These are phyloP conservation scores for Pleodorina starrii DNA, from an alignment of 139 green algal species.

Conservation along the genomic window DNA sequence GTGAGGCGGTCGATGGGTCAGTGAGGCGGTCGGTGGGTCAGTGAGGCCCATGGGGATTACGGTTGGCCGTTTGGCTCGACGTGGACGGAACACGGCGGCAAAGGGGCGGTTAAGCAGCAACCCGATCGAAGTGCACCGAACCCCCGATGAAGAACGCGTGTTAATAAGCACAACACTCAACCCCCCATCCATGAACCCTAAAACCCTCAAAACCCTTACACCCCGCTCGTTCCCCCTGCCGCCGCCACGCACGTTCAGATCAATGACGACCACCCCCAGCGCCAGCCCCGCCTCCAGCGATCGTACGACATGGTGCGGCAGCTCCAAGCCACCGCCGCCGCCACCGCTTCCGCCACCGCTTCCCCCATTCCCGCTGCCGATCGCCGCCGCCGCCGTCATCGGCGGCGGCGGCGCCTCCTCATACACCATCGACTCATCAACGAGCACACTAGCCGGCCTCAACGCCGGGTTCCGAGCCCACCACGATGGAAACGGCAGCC, in stretches of 20 bases:
- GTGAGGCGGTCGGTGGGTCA: too few species aligned
- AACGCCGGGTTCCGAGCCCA: neutral
- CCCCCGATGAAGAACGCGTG: too few species aligned
- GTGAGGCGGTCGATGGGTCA: too few species aligned
- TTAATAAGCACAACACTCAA: too few species aligned
- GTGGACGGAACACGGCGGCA: too few species aligned
- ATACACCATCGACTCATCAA: constrained; percentile 41
- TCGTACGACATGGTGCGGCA: constrained; percentile 1
- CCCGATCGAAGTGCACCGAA: too few species aligned
- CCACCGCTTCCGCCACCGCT: neutral
- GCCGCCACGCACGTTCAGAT: constrained; percentile 27
- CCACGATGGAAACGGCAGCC: constrained; percentile 19
- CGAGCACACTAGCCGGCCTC: neutral
- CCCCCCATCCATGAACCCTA: too few species aligned
- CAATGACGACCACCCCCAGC: constrained; percentile 27
- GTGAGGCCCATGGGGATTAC: too few species aligned
- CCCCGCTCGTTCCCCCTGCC: too few species aligned
- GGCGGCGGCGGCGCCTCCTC: neutral
- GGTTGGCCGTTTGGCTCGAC: too few species aligned
- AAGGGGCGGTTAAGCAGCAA: too few species aligned
- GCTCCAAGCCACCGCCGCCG: neutral
- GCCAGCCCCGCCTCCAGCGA: constrained; percentile 24
- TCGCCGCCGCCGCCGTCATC: neutral
- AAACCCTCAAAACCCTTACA: too few species aligned
- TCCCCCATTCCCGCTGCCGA: neutral